A percentile compares a stretch with the other conserved stretches of the same genome.
phyloP scores from a whole-genome alignment of 2,329 filamentous ascomycete species.

The Fusarium tanahbumbuense region DNA sequence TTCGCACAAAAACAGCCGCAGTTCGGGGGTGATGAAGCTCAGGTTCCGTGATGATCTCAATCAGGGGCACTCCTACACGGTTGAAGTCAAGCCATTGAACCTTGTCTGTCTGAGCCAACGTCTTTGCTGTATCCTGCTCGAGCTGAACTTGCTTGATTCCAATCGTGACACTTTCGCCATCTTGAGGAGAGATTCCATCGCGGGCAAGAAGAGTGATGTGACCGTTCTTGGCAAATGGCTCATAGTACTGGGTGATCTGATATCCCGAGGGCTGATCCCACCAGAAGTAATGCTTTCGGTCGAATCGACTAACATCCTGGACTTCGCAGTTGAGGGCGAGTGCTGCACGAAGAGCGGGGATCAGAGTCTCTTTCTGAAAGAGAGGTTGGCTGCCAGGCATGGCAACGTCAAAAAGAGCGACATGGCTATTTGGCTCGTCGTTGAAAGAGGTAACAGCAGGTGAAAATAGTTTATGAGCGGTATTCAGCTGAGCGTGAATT shows the following conservation, averaged over 20 bases:
- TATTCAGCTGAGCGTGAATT: conserved; percentile 96
- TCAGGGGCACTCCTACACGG: conserved; percentile 86
- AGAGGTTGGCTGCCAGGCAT: conserved; percentile 89
- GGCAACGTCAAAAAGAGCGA: conserved; percentile 88
- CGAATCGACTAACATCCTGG: conserved; percentile 83
- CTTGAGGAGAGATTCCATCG: conserved; percentile 82
- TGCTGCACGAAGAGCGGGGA: conserved; percentile 91
- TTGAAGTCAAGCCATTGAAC: conserved; percentile 92
- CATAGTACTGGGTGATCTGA: conserved; percentile 97
- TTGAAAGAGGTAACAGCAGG: conserved; percentile 72
- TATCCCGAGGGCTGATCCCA: conserved; percentile 97
- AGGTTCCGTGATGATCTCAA: conserved; percentile 94
- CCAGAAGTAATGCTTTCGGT: conserved; percentile 99
- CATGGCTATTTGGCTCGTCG: conserved; percentile 83
- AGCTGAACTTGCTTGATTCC: conserved; percentile 95
- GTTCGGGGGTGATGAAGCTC: conserved; percentile 88
- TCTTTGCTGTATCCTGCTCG: conserved; percentile 98
- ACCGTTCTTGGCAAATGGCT: conserved; percentile 77
- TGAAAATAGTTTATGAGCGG: conserved; percentile 89
- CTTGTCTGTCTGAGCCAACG: conserved; percentile 78
- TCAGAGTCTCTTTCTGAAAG: conserved; percentile 84
- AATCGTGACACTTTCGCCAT: conserved; percentile 76
- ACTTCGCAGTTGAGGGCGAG: conserved; percentile 84
- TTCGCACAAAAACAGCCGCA: conserved; percentile 88
- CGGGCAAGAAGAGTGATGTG: conserved; percentile 75